Conservation (phyloP, 2,329 filamentous ascomycete species). For the Mycocentrospora acerina region DNA sequence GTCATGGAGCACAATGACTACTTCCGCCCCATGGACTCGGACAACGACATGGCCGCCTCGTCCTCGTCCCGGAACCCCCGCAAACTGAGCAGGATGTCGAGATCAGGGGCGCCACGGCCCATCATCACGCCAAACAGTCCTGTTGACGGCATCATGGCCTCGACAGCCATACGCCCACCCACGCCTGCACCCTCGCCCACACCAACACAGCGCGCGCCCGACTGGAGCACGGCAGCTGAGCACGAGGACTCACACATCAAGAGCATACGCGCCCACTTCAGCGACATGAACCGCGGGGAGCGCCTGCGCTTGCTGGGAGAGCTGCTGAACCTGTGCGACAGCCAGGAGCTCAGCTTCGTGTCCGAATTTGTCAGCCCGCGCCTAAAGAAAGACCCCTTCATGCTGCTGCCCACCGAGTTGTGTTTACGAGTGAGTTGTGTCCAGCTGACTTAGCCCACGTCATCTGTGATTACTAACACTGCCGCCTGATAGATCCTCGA, state of each 20-base stretch:
- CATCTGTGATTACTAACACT: slow-evolving; percentile 17
- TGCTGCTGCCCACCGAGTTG: slow-evolving; percentile 85
- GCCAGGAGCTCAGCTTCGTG: slow-evolving; percentile 91
- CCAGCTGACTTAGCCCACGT: slow-evolving; percentile 9
- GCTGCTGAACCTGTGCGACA: slow-evolving; percentile 90
- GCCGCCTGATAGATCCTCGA: slow-evolving; percentile 74
- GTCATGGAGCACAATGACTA: slow-evolving; percentile 39
- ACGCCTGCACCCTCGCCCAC: slow-evolving; percentile 69
- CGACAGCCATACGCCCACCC: slow-evolving; percentile 65
- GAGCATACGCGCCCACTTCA: slow-evolving; percentile 78
- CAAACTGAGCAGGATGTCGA: slow-evolving; percentile 44
- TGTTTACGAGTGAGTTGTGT: slow-evolving; percentile 72
- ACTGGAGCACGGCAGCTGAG: slow-evolving; percentile 76
- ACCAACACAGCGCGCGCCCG: slow-evolving; percentile 62
- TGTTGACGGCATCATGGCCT: slow-evolving; percentile 55
- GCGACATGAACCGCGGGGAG: slow-evolving; percentile 72
- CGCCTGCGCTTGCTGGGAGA: slow-evolving; percentile 82
- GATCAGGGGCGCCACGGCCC: slow-evolving; percentile 45
- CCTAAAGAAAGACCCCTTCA: slow-evolving; percentile 95
- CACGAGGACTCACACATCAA: slow-evolving; percentile 82
- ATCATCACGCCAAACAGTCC: slow-evolving; percentile 56
- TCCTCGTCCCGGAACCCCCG: slow-evolving; percentile 36
- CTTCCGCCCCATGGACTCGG: slow-evolving; percentile 33
- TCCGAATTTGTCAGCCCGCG: slow-evolving; percentile 93
- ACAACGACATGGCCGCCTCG: slow-evolving; percentile 40